A percentile compares a stretch with the other conserved stretches of the same genome.
Conservation (phyloP, 106 monocot genomes). For the Narthecium ossifragum region DNA sequence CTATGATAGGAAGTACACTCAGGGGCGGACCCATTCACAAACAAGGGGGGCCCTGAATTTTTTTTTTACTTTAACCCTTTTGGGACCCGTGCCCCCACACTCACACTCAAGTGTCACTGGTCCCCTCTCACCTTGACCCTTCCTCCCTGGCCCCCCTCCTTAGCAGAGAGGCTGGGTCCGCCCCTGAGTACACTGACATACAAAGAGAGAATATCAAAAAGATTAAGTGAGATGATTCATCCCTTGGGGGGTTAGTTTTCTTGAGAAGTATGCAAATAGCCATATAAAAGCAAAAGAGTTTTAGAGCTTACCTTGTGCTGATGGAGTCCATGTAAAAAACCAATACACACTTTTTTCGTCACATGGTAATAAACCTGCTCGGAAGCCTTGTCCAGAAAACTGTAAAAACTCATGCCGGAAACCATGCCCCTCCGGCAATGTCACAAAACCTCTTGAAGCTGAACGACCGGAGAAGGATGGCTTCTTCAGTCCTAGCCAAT, state of each 20-base stretch:
- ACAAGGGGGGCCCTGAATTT: too few relatives aligned
- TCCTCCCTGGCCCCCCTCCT: too few relatives aligned
- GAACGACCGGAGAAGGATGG: conserved; percentile 37
- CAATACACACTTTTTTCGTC: conserved; percentile 53
- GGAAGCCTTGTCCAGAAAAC: conserved; percentile 36
- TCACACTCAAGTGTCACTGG: too few relatives aligned
- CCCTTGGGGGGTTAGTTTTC: background rate
- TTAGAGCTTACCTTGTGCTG: conserved; percentile 21
- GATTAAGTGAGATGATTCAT: background rate
- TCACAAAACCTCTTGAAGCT: conserved; percentile 39
- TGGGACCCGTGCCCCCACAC: too few relatives aligned
- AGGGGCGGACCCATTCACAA: too few relatives aligned
- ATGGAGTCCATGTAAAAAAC: conserved; percentile 57
- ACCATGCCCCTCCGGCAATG: conserved; percentile 45
- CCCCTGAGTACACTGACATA: background rate
- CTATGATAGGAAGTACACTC: too few relatives aligned
- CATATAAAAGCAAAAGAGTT: too few relatives aligned
- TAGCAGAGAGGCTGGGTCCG: background rate
- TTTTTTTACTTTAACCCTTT: too few relatives aligned
- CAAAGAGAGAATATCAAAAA: background rate
- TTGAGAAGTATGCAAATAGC: background rate
- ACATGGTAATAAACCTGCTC: conserved; percentile 36
- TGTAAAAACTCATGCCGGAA: conserved; percentile 26
- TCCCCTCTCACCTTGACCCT: too few relatives aligned
- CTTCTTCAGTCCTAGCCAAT: conserved; percentile 50